These are phyloP conservation scores for Tetraselmis striata DNA, from an alignment of 139 green algal genomes.

Conservation along the genomic window DNA sequence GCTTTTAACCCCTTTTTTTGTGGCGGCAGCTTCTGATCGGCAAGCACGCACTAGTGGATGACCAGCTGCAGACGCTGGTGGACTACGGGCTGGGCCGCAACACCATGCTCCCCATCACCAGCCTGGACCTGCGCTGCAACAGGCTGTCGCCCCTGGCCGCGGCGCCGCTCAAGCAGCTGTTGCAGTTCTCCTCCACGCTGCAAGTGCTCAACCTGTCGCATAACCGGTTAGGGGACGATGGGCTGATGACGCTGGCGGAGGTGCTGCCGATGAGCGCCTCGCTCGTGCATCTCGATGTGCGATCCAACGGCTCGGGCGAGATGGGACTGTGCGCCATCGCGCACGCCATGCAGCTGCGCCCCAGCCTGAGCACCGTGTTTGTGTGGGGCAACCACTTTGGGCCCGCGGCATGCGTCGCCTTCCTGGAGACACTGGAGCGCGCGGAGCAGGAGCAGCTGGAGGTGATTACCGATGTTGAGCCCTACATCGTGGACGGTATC, in stretches of 20 bases:
- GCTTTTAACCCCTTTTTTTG: too few relatives aligned
- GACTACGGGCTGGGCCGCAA: constrained; percentile 37
- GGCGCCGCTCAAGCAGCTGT: not conserved
- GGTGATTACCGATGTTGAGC: constrained; percentile 21
- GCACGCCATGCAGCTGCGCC: constrained; percentile 22
- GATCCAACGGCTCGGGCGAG: not conserved
- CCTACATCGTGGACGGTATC: constrained; percentile 34
- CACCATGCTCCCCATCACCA: constrained; percentile 3
- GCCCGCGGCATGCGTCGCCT: constrained; percentile 13
- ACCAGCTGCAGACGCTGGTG: constrained; percentile 36
- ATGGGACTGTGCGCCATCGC: constrained; percentile 28
- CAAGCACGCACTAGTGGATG: constrained; percentile 40
- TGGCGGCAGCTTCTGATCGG: too few relatives aligned
- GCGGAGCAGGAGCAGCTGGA: constrained; percentile 15
- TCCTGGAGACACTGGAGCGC: constrained; percentile 3
- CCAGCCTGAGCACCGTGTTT: constrained; percentile 23
- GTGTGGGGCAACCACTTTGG: constrained; percentile 43
- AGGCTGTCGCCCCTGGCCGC: constrained; percentile 28
- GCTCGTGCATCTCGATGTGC: constrained; percentile 7
- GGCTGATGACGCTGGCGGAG: constrained; percentile 28
- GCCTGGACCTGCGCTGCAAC: constrained; percentile 32
- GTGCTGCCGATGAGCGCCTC: constrained; percentile 23
- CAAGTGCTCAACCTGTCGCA: constrained; percentile 21
- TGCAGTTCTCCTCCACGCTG: not conserved
- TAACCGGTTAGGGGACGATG: constrained; percentile 40